phyloP scores from a whole-genome alignment of 352 stramenopile genomes.

The Aphanomyces cochlioides region DNA sequence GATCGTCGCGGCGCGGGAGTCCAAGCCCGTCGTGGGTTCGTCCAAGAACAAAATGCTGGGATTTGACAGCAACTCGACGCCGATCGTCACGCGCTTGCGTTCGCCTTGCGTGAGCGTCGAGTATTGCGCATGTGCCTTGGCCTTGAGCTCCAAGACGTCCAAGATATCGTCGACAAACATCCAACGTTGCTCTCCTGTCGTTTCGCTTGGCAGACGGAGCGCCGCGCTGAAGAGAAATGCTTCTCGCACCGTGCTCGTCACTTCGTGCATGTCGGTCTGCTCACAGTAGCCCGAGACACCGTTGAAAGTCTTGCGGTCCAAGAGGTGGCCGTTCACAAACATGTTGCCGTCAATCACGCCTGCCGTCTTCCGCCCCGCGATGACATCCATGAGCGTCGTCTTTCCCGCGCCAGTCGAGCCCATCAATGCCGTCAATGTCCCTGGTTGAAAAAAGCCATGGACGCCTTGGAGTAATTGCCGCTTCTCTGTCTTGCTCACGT shows the following conservation, averaged over 20 bases:
- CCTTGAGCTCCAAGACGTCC: constrained; percentile 63
- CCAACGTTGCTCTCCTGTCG: constrained; percentile 36
- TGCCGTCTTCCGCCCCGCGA: constrained; percentile 89
- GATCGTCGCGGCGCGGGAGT: constrained; percentile 59
- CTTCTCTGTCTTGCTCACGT: constrained; percentile 36
- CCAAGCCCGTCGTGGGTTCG: constrained; percentile 61
- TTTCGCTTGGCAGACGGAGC: constrained; percentile 51
- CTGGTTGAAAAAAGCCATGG: constrained; percentile 46
- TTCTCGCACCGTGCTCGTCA: constrained; percentile 88
- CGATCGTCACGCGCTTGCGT: constrained; percentile 48
- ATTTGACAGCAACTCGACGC: constrained; percentile 46
- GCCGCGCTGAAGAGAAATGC: constrained; percentile 90
- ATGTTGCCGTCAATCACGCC: constrained; percentile 85
- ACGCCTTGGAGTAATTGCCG: constrained; percentile 59
- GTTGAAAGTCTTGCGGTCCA: constrained; percentile 31
- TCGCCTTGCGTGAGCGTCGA: constrained; percentile 48
- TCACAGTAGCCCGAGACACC: constrained; percentile 37
- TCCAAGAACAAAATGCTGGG: constrained; percentile 54
- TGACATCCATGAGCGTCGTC: constrained; percentile 94
- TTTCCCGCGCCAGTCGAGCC: constrained; percentile 83
- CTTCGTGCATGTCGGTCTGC: constrained; percentile 45
- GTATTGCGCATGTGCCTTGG: constrained; percentile 44
- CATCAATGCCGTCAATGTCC: constrained; percentile 69
- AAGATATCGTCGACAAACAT: constrained; percentile 77
- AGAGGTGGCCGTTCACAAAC: constrained; percentile 80